Evolutionary conservation across 805 yeast genomes (phyloP), one percentile per base, ranked within the genome.

Genomic region (Pichia heedii): DNA sequence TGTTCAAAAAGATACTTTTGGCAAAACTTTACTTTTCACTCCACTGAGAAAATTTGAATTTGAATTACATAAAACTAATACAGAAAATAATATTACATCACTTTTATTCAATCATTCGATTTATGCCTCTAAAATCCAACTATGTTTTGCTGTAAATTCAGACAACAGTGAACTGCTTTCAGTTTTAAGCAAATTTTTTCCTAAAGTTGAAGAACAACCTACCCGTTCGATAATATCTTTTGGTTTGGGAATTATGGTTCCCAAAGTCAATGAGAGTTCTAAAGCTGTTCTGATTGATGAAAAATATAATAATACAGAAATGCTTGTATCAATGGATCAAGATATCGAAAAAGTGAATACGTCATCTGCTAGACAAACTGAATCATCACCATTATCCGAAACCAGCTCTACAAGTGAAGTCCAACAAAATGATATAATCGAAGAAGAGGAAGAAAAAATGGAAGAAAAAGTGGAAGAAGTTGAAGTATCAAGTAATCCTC

Each of bases 11-110:
- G 62, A 63, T 29, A 54, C 56, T 8, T 45, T 50, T 30, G 59
- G 58, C 5, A 52, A 60, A 21, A 50, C 61, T 7, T 44, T 67
- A 33, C 29, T 67, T 26, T 67, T 67, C 41, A 65, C 69, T 8
- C 63, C 64, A 20, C 48, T 67, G 22, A 50, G 54, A 30, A 42
- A 43, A n/a, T 47, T 50, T 12, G 67, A 62, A 39, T 51, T 67
- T 11, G 44, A 29, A 12, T 50, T 59, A 42, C 33, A 37, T 1
- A 51, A 50, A 19, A 43, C 49, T 8, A 54, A 54, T 21, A 41
- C 40, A 6, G 20, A 19, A 7, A 15, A 22, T 3, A 13, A 35
- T 9, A 21, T 26, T 7, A 36, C 37, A 5, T 49, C 55, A 16
- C 50, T 44, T 22, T 46, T 48, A 6, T 56, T 58, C 33, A 43